Conservation (phyloP, 225 moss, liverwort and hornwort species). For the Ulota crispa region DNA sequence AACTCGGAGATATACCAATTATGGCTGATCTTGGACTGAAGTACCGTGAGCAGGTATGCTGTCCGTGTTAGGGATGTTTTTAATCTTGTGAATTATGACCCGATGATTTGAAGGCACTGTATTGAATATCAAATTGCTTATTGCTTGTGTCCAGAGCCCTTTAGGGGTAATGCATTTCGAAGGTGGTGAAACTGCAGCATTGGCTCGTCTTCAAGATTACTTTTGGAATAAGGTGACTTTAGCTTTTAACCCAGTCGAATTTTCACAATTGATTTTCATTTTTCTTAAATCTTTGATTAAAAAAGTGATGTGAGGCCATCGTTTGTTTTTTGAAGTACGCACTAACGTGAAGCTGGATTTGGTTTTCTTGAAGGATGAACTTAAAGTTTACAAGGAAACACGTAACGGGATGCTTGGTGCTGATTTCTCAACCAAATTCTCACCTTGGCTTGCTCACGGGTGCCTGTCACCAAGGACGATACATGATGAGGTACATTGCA, state of each 20-base stretch:
- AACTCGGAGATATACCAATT: conserved; percentile 69
- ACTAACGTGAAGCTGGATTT: conserved; percentile 6
- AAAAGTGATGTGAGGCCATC: neutral
- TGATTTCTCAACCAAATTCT: conserved; percentile 96
- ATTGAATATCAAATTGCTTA: neutral
- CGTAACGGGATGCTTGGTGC: conserved; percentile 98
- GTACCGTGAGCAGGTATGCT: conserved; percentile 79
- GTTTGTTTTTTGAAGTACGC: neutral
- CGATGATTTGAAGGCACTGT: neutral
- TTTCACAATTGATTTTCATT: neutral
- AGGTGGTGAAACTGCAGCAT: conserved; percentile 93
- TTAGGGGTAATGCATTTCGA: conserved; percentile 88
- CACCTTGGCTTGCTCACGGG: conserved; percentile 98
- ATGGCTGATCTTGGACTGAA: conserved; percentile 75
- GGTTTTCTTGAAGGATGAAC: conserved; percentile 64
- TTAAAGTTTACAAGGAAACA: conserved; percentile 87
- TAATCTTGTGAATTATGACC: neutral
- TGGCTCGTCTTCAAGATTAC: conserved; percentile 89
- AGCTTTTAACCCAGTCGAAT: neutral
- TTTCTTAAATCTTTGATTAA: neutral
- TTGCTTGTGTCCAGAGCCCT: conserved; percentile 60
- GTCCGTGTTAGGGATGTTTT: neutral
- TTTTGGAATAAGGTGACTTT: conserved; percentile 76
- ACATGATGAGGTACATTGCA: conserved; percentile 71
- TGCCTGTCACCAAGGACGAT: conserved; percentile 88